Percentiles rank a stretch among this genome's conserved stretches.
These are phyloP conservation scores for Vaccinium corymbosum DNA, from an alignment of 148 eudicot species.

Conservation along the genomic window DNA sequence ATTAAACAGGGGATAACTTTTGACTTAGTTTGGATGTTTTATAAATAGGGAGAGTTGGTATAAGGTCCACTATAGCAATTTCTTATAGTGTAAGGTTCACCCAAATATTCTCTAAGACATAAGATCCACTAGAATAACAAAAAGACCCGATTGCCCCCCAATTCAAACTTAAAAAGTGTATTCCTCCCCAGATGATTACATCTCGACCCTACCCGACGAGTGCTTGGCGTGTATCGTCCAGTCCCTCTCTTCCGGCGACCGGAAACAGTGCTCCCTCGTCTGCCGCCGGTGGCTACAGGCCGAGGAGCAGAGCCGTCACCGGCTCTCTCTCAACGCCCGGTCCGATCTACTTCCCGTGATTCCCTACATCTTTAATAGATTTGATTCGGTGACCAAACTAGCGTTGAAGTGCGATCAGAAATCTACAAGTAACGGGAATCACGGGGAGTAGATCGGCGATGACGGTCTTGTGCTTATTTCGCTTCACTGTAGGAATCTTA, in stretches of 20 bases:
- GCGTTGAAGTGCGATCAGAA: conserved; percentile 54
- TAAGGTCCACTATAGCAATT: no score
- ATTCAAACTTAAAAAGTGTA: no score
- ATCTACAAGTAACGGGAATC: conserved; percentile 16
- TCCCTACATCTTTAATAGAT: conserved; percentile 33
- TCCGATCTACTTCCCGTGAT: conserved; percentile 23
- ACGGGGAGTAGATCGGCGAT: conserved; percentile 23
- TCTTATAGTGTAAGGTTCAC: no score
- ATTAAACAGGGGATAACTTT: no score
- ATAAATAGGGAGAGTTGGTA: no score
- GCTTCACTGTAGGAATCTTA: conserved; percentile 33
- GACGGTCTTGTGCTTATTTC: conserved; percentile 40
- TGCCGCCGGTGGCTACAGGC: conserved; percentile 47
- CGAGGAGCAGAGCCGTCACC: conserved; percentile 56
- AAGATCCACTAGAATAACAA: no score
- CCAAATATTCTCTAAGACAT: no score
- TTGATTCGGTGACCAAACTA: conserved; percentile 54
- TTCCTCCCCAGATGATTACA: conserved; percentile 23
- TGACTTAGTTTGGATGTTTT: no score
- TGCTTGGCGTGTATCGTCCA: conserved; percentile 42
- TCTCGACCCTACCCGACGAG: conserved; percentile 43
- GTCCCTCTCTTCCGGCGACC: conserved; percentile 38
- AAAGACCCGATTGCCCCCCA: no score
- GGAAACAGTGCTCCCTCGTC: conserved; percentile 44
- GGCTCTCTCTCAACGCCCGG: conserved; percentile 44